phyloP scores from a whole-genome alignment of 1,284 basidiomycete species.

The Singerocomus inundabilis region DNA sequence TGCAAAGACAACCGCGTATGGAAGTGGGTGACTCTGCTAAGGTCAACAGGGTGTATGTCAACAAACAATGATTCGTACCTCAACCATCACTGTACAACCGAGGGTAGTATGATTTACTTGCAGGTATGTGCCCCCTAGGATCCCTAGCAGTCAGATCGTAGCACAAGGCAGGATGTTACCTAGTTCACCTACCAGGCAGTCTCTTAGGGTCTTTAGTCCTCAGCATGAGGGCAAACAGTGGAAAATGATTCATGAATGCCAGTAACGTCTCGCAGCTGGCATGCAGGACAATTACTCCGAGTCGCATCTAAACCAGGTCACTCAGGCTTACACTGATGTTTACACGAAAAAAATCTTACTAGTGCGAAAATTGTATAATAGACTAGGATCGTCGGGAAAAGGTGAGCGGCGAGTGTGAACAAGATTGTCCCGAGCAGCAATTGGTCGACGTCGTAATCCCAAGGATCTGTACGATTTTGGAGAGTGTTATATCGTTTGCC shows the following conservation, averaged over 20 bases:
- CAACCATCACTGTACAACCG: conserved; percentile 21
- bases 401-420: conserved; percentile 88
- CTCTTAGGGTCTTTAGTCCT: conserved; percentile 84
- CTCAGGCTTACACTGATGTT: conserved; percentile 3
- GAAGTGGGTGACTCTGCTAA: conserved; percentile 38
- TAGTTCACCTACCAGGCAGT: conserved; percentile 61
- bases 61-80: conserved; percentile 16
- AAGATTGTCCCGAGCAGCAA: conserved; percentile 92
- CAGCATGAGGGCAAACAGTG: conserved; percentile 85
- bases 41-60: conserved; percentile 4
- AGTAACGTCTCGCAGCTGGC: conserved; percentile 63
- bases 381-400: conserved; percentile 86
- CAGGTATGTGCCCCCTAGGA: conserved; percentile 37
- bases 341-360: conserved; percentile 43
- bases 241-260: conserved; percentile 86
- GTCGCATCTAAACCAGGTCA: conserved; percentile 49
- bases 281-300: conserved; percentile 58
- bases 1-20: conserved; percentile 36
- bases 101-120: conserved; percentile 14
- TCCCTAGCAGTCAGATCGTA: background rate
- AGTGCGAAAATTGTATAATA: conserved; percentile 84
- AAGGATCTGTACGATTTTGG: conserved; percentile 80
- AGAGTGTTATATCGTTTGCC: conserved; percentile 87
- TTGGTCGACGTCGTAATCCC: conserved; percentile 92
- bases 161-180: background rate